Conservation (phyloP, 2,329 filamentous ascomycete species). For the Pseudogymnoascus sp. region DNA sequence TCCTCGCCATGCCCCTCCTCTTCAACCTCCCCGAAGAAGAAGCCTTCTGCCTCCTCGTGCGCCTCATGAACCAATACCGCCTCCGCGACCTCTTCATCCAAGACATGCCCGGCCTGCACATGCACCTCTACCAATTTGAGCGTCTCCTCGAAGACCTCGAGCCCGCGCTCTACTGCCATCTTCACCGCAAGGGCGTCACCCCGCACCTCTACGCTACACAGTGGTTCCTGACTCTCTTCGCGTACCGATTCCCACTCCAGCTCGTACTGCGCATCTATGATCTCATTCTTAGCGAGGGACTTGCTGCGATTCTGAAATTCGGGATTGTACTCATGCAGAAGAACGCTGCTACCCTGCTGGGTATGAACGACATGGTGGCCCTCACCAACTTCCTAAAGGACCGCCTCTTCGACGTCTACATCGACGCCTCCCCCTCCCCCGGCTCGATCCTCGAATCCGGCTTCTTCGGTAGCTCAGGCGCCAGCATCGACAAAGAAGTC, state of each 20-base stretch:
- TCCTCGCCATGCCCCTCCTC: constrained; percentile 88
- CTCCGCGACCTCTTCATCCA: constrained; percentile 87
- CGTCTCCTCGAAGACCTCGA: constrained; percentile 87
- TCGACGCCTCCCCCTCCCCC: constrained; percentile 87
- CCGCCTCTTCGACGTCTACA: constrained; percentile 90
- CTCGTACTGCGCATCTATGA: constrained; percentile 96
- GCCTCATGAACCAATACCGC: constrained; percentile 93
- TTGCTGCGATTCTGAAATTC: constrained; percentile 89
- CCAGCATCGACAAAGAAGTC: constrained; percentile 86
- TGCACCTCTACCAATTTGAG: constrained; percentile 91
- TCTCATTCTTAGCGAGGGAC: constrained; percentile 82
- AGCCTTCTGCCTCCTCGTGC: constrained; percentile 85
- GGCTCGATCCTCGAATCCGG: constrained; percentile 90
- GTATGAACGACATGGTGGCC: constrained; percentile 83
- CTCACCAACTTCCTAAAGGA: constrained; percentile 89
- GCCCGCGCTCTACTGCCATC: constrained; percentile 88
- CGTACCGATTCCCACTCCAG: constrained; percentile 93
- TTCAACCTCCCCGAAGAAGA: constrained; percentile 99
- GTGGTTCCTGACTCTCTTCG: constrained; percentile 98
- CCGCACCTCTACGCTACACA: constrained; percentile 94
- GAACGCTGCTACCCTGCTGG: constrained; percentile 68
- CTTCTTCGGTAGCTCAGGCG: constrained; percentile 89
- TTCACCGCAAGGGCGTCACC: constrained; percentile 77
- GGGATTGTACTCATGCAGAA: constrained; percentile 95
- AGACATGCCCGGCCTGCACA: constrained; percentile 93